These are phyloP conservation scores for Diplodia sapinea DNA, from an alignment of 2,329 filamentous ascomycete genomes.

Conservation along the genomic window DNA sequence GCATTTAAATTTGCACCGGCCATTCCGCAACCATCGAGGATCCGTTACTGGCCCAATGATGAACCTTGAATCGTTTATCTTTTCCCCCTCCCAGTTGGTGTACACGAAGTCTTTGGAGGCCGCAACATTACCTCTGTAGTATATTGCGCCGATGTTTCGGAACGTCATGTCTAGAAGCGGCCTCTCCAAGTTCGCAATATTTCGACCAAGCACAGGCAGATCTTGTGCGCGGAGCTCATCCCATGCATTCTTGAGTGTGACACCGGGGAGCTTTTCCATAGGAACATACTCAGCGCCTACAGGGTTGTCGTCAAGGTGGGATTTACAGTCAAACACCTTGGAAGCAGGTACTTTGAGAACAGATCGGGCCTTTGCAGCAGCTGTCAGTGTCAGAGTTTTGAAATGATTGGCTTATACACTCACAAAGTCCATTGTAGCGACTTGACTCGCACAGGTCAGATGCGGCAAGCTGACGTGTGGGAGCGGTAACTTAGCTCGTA, in stretches of 20 bases:
- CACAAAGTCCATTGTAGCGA: slow-evolving; percentile 10
- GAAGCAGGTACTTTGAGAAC: background rate
- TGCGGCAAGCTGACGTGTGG: background rate
- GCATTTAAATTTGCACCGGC: too few species aligned
- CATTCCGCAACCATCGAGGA: too few species aligned
- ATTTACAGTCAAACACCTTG: background rate
- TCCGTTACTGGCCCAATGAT: too few species aligned
- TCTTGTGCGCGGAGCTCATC: background rate
- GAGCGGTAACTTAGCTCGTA: background rate
- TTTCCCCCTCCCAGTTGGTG: too few species aligned
- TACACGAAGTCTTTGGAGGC: too few species aligned
- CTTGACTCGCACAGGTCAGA: background rate
- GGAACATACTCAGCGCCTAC: slow-evolving; percentile 1
- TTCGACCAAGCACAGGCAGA: background rate
- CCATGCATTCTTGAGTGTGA: background rate
- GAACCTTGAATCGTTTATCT: too few species aligned
- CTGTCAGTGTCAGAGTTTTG: background rate
- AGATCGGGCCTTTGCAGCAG: background rate
- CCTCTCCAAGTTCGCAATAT: background rate
- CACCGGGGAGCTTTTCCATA: slow-evolving; percentile 1
- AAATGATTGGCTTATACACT: background rate
- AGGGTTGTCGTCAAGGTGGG: background rate
- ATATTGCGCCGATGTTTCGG: too few species aligned
- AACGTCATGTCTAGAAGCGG: background rate
- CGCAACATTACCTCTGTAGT: too few species aligned